These are phyloP conservation scores for Cyberlindnera xylosilytica DNA, from an alignment of 805 yeast genomes.

Conservation along the genomic window DNA sequence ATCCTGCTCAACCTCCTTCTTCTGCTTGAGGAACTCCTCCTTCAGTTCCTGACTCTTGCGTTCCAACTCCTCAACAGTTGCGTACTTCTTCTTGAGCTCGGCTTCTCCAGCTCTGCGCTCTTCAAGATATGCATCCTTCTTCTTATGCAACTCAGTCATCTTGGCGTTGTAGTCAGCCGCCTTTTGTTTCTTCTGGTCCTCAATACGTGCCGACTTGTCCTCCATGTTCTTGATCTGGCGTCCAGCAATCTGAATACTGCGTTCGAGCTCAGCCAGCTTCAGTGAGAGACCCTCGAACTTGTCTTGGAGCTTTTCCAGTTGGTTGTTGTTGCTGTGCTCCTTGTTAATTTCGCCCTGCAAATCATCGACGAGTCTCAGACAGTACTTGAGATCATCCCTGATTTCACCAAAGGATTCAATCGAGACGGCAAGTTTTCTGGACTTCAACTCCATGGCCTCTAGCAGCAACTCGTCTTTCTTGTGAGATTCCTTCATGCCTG, in stretches of 20 bases:
- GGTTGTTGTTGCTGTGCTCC: conserved; percentile 13
- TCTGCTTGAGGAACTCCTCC: no score
- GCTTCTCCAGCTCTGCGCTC: conserved; percentile 37
- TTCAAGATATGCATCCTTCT: conserved; percentile 35
- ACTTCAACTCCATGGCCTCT: conserved; percentile 41
- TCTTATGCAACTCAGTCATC: conserved; percentile 32
- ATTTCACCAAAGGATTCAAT: conserved; percentile 51
- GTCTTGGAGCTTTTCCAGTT: conserved; percentile 20
- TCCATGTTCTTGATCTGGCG: conserved; percentile 39
- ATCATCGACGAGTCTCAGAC: conserved; percentile 23
- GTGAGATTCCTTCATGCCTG: conserved; percentile 47
- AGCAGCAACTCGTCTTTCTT: conserved; percentile 37
- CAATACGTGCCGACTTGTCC: conserved; percentile 37
- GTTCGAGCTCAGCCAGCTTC: conserved; percentile 28
- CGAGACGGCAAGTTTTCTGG: conserved; percentile 50
- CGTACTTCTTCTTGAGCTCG: conserved; percentile 38
- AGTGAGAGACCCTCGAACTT: conserved; percentile 17
- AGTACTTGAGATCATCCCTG: conserved; percentile 20
- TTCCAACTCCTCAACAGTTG: conserved; percentile 26
- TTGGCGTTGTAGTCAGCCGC: conserved; percentile 33
- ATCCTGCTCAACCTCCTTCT: conserved; percentile 39
- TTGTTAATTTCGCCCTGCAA: conserved; percentile 18
- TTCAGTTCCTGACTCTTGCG: not conserved
- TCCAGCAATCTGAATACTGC: conserved; percentile 37
- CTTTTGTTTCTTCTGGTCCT: conserved; percentile 36